Evolutionary conservation across 2,329 filamentous ascomycete species (phyloP), one percentile per base, ranked within the genome.

Genomic region (Saccharata proteae): DNA sequence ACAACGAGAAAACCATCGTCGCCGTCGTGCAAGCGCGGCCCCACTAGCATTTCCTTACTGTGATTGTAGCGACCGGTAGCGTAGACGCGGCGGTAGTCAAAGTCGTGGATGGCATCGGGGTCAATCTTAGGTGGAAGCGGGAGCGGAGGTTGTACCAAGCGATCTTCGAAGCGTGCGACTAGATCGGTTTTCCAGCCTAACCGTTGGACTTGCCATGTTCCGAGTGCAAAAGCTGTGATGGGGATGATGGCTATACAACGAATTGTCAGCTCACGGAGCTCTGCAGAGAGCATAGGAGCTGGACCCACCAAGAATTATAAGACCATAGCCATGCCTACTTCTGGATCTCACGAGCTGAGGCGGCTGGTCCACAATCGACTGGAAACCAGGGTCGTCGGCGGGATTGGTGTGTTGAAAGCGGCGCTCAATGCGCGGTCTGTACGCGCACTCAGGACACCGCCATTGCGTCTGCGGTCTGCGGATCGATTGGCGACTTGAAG

Each of bases 1-100:
- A 98, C 64, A 21, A 98, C 88, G 47, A 92, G 72, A 58, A 76
- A 98, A 2, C 90, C 90, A 50, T 93, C 79, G 49, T 88, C 73
- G 9, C 88, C 88, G 40, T 98, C 88, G 39, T 76, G 71, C 63
- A 93, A 74, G 28, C 90, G 74, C 35, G 90, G 90, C 1, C 90
- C 90, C 37, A 98, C 76, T 31, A 98, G 67, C 86, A 98, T 98
- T 64, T 98, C 90, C 53, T 81, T 74, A 52, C 94, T 86, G 57
- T 98, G 90, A 22, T 80, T 65, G 43, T 84, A 76, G 34, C 57
- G 63, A 7, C 90, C 90, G 0, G 64, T 72, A 8, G 84, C 79
- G 40, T 73, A 70, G 29, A 98, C 81, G 34, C 83, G 72, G 38
- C 90, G 72, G 61, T 88, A 94, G 55, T 98, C 88, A 54, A 98